Evolutionary conservation across 2,329 filamentous ascomycete genomes (phyloP).

Genomic region (Beauveria sp.): DNA sequence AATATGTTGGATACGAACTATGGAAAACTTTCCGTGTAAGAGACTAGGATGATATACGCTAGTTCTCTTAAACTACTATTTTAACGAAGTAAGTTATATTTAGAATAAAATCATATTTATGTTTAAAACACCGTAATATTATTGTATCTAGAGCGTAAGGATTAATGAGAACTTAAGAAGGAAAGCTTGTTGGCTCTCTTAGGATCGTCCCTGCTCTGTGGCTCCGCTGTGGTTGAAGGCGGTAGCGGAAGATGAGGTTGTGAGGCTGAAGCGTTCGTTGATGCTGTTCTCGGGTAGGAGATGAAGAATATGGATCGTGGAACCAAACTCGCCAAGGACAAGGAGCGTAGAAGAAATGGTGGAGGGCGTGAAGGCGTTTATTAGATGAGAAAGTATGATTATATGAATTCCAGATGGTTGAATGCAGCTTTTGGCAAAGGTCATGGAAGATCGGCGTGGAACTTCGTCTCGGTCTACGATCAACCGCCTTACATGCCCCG

Average conservation of each 20-base stretch:
- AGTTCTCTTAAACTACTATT: too few relatives aligned
- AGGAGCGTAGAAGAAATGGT: constrained; percentile 1
- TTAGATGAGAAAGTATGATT: background rate
- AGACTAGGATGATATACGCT: too few relatives aligned
- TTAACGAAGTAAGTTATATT: too few relatives aligned
- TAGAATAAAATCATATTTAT: too few relatives aligned
- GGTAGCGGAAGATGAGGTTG: background rate
- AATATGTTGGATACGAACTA: too few relatives aligned
- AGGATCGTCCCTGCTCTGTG: constrained; percentile 1
- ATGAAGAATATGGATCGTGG: constrained; percentile 1
- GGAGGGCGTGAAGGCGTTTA: background rate
- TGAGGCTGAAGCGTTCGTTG: background rate
- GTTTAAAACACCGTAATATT: background rate
- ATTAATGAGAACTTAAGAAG: background rate
- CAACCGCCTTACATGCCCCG: too few relatives aligned
- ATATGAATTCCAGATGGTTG: background rate
- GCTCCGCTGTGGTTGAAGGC: background rate
- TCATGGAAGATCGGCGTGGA: too few relatives aligned
- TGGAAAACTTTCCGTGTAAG: too few relatives aligned
- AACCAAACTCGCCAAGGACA: background rate
- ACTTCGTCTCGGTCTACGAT: too few relatives aligned
- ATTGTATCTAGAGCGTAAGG: background rate
- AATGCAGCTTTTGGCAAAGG: background rate
- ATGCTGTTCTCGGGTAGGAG: background rate
- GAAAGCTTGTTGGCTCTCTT: background rate